phyloP scores from a whole-genome alignment of 768 basidiomycete genomes.

The Cystoderma amianthinum region DNA sequence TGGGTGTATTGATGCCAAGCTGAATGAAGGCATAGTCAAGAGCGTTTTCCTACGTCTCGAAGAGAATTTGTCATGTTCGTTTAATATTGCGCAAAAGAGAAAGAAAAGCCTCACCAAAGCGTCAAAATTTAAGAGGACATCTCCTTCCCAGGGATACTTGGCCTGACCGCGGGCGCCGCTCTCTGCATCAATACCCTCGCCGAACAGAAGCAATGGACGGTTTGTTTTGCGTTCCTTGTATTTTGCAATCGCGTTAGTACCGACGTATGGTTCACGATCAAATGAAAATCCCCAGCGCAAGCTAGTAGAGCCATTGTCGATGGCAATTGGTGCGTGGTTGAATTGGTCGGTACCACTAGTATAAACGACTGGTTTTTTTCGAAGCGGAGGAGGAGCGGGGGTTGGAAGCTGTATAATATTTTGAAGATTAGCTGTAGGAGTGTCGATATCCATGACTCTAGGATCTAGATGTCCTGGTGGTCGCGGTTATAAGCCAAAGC shows the following conservation, averaged over 20 bases:
- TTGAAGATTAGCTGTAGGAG: neutral
- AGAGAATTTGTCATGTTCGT: conserved; percentile 10
- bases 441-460: neutral
- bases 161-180: conserved; percentile 74
- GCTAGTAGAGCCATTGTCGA: conserved; percentile 84
- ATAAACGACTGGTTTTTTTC: conserved; percentile 36
- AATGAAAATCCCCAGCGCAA: conserved; percentile 82
- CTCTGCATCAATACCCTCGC: conserved; percentile 82
- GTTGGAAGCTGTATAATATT: conserved; percentile 15
- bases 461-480: neutral
- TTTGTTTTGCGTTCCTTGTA: conserved; percentile 88
- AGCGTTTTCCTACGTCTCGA: conserved; percentile 76
- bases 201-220: conserved; percentile 79
- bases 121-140: conserved; percentile 87
- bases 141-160: conserved; percentile 89
- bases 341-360: conserved; percentile 39
- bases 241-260: conserved; percentile 71
- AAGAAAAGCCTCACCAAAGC: conserved; percentile 63
- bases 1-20: too few species aligned
- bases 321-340: conserved; percentile 60
- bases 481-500: too few species aligned
- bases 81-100: conserved; percentile 5
- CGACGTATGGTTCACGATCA: conserved; percentile 45
- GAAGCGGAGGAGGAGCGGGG: conserved; percentile 15
- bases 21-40: conserved; percentile 89